Percentiles rank a stretch among this genome's conserved stretches.
phyloP scores from a whole-genome alignment of 495 filamentous ascomycete species.

The Polyplosphaeria fusca region DNA sequence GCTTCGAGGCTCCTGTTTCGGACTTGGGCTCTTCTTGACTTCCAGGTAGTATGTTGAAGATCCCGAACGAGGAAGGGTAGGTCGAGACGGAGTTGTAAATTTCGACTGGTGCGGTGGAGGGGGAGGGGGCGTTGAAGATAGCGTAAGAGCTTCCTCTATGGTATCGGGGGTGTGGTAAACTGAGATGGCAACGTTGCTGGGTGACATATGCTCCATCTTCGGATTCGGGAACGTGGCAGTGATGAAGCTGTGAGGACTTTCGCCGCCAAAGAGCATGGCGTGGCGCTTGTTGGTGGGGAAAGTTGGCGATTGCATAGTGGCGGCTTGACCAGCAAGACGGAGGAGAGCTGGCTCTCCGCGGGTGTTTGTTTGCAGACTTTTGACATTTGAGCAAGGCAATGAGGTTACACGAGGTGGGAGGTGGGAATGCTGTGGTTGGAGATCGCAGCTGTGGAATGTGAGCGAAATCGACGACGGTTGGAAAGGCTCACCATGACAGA shows the following conservation, averaged over 20 bases:
- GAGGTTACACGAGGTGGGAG: background rate
- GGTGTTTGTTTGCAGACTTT: background rate
- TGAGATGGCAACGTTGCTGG: constrained; percentile 17
- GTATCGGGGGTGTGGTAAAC: constrained; percentile 11
- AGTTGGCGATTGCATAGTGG: background rate
- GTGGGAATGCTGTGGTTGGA: background rate
- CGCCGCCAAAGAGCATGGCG: constrained; percentile 15
- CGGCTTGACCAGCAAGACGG: background rate
- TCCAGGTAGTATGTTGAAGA: constrained; percentile 13
- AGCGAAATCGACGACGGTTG: too few relatives aligned
- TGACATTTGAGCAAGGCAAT: background rate
- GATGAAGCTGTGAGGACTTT: background rate
- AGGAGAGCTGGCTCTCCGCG: background rate
- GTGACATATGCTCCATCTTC: constrained; percentile 10
- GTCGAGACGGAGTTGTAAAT: background rate
- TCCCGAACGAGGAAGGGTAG: constrained; percentile 11
- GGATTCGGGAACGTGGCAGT: constrained; percentile 12
- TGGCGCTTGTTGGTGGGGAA: constrained; percentile 15
- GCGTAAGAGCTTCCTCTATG: constrained; percentile 21
- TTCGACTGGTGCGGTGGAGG: background rate
- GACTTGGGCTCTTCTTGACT: constrained; percentile 2
- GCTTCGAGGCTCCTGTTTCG: constrained; percentile 10
- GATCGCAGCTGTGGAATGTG: background rate
- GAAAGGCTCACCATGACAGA: too few relatives aligned
- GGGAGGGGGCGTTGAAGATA: constrained; percentile 1